Evolutionary conservation across 768 basidiomycete species (phyloP).

Genomic region (Collybia sordida): DNA sequence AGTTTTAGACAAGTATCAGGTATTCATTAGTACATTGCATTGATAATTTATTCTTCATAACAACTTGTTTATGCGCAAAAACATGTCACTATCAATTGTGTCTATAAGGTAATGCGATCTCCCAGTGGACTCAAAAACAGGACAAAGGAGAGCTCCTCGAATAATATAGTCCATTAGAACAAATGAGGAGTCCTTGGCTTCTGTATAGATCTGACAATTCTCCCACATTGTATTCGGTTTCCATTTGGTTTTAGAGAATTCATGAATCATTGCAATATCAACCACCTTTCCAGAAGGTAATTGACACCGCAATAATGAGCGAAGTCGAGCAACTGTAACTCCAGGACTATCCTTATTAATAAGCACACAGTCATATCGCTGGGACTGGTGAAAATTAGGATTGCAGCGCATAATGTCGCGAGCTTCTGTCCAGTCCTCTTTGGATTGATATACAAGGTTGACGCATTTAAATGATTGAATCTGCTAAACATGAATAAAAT

Average conservation of each 20-base stretch:
- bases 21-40: background rate
- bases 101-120: conserved; percentile 10
- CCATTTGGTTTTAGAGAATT: conserved; percentile 11
- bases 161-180: conserved; percentile 16
- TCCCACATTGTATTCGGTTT: conserved; percentile 17
- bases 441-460: conserved; percentile 20
- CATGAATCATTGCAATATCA: conserved; percentile 18
- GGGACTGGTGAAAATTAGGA: conserved; percentile 17
- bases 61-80: conserved; percentile 8
- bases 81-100: conserved; percentile 10
- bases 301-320: conserved; percentile 14
- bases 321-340: conserved; percentile 12
- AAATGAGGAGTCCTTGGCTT: conserved; percentile 11
- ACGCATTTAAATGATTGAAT: conserved; percentile 20
- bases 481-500: conserved; percentile 9
- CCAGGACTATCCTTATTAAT: conserved; percentile 15
- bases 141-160: conserved; percentile 17
- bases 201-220: conserved; percentile 13
- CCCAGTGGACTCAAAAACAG: conserved; percentile 6
- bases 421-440: conserved; percentile 24
- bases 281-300: conserved; percentile 15
- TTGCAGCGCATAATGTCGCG: conserved; percentile 24
- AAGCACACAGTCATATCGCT: conserved; percentile 17
- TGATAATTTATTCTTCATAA: conserved; percentile 6
- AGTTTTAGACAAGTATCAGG: background rate